phyloP scores from a whole-genome alignment of 768 basidiomycete species.

The Hydnum rufescens region DNA sequence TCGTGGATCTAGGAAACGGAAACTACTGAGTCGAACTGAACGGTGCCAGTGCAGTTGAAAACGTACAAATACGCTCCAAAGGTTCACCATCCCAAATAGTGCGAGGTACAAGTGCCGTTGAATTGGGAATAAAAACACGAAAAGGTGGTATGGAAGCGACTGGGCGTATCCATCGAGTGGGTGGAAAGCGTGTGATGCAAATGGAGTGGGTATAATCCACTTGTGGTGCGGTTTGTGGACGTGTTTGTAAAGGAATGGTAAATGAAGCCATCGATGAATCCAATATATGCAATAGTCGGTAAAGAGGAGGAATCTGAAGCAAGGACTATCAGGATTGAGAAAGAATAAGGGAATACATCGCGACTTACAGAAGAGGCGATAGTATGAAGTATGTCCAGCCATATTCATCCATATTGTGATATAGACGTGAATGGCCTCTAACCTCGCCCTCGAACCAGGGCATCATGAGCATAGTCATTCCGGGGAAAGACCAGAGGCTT shows the following conservation, averaged over 20 bases:
- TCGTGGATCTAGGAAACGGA: slow-evolving; percentile 66
- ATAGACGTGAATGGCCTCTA: slow-evolving; percentile 61
- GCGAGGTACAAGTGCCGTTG: slow-evolving; percentile 69
- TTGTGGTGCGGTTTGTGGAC: slow-evolving; percentile 98
- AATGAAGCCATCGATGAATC: slow-evolving; percentile 82
- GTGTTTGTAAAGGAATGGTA: slow-evolving; percentile 69
- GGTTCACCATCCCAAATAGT: slow-evolving; percentile 81
- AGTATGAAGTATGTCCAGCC: slow-evolving; percentile 52
- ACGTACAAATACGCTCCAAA: slow-evolving; percentile 80
- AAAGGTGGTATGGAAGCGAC: slow-evolving; percentile 87
- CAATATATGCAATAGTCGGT: slow-evolving; percentile 94
- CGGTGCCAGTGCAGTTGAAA: background rate
- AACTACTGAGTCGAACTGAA: background rate
- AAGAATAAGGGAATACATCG: slow-evolving; percentile 4
- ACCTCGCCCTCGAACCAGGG: slow-evolving; percentile 93
- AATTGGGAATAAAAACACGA: slow-evolving; percentile 76
- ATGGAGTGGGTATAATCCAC: slow-evolving; percentile 97
- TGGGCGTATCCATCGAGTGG: slow-evolving; percentile 87
- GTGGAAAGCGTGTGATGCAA: slow-evolving; percentile 95
- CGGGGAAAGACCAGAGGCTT: slow-evolving; percentile 61
- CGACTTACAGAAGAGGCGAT: slow-evolving; percentile 46
- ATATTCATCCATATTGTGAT: slow-evolving; percentile 59
- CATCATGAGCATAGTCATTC: slow-evolving; percentile 64
- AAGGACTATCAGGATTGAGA: slow-evolving; percentile 9
- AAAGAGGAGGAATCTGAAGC: slow-evolving; percentile 49